Base-by-base conservation (phyloP, 129 eudicot genomes). In the Flaveria linearis region DNA sequence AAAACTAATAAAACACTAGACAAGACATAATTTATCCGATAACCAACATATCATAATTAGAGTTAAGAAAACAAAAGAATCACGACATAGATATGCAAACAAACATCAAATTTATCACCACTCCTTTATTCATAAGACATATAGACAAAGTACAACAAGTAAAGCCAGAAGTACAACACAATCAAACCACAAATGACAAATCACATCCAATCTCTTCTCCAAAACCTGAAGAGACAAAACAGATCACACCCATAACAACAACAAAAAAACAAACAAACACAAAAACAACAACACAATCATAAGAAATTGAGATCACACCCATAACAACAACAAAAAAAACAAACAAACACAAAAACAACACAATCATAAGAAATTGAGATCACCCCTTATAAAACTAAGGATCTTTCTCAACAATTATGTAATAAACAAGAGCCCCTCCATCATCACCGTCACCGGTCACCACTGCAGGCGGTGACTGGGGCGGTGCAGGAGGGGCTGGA, bases 191-290 rank as follows among this genome's bases (percentile, higher is more conserved):
- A 43, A 3, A 33, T 33, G 4, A 11, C 69, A 74, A 61, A 58
- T 26, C 43, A 47, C 52, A 77, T 77, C 75, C 16, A 13, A 69
- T 69, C 82, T 60, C 82, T 79, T 72, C 82, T 20, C 82, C 39
- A 79, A 79, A 61, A 79, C 6, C 15, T 23, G 82, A 79, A 79
- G 82, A 50, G 73, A 79, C 56, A 71, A 79, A 79, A 61, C 82
- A 79, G 15, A 71, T 51, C 73, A 77, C 61, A 53, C 33, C 13
- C 18, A 52, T 15, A 36, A 33, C 41, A 5, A 36, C 7, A 36
- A 36, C 41, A 25, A n/a, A 3, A 14, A 53, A 4, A 15, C 55
- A 57, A 6, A 56, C 42, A 73, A 12, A 16, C 36, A 30, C 4
- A 14, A 36, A 57, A 16, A 56, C 16, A 73, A 11, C 3, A 18